Conservation (phyloP, 31 red algal genomes). For the Odonthalia washingtoniensis region DNA sequence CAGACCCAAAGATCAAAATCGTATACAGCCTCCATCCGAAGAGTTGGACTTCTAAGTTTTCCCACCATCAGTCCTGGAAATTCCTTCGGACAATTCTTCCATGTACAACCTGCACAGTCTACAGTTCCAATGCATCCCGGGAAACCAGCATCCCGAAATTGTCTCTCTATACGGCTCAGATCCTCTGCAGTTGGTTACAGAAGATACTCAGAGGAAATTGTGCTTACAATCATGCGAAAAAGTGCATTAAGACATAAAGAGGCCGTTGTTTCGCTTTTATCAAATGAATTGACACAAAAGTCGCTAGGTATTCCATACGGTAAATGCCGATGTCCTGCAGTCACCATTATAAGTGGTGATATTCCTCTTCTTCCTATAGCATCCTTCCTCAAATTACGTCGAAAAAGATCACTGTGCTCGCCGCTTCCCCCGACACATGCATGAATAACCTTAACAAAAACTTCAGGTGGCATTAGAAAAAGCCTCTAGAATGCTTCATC, state of each 20-base stretch:
- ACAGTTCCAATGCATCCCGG: slow-evolving; percentile 38
- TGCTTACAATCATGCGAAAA: not conserved
- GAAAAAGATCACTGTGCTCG: too few relatives aligned
- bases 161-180: slow-evolving; percentile 24
- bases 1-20: slow-evolving; percentile 19
- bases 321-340: not conserved
- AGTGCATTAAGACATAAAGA: slow-evolving; percentile 33
- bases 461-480: too few relatives aligned
- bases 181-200: not conserved
- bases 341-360: slow-evolving; percentile 1
- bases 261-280: slow-evolving; percentile 26
- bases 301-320: slow-evolving; percentile 25
- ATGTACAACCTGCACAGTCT: slow-evolving; percentile 31
- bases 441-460: too few relatives aligned
- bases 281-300: slow-evolving; percentile 36
- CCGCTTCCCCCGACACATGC: too few relatives aligned
- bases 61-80: slow-evolving; percentile 35
- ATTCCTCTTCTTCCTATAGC: slow-evolving; percentile 17
- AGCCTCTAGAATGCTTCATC: too few relatives aligned
- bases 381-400: not conserved
- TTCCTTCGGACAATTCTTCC: slow-evolving; percentile 49
- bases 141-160: slow-evolving; percentile 34
- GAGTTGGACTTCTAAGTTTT: not conserved
- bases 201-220: slow-evolving; percentile 1
- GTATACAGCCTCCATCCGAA: slow-evolving; percentile 25